Percentiles rank a stretch among this genome's conserved stretches.
phyloP scores from a whole-genome alignment of 1,284 basidiomycete genomes.

The Cryptococcus depauperatus region DNA sequence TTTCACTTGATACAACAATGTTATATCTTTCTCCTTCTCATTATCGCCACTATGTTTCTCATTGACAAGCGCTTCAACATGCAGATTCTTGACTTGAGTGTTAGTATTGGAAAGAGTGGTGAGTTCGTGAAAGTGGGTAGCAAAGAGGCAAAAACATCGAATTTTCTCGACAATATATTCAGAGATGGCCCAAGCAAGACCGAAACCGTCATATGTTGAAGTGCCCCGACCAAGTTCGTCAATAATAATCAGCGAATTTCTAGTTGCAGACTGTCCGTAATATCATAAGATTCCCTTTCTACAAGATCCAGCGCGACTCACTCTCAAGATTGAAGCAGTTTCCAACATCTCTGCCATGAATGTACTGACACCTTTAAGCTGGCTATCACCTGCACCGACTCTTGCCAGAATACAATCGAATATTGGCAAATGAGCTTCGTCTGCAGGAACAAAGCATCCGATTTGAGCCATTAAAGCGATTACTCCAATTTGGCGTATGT shows the following conservation, averaged over 20 bases:
- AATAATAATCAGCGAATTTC: slow-evolving; percentile 92
- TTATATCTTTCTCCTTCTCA: slow-evolving; percentile 73
- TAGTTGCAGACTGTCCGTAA: slow-evolving; percentile 66
- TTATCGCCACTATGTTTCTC: slow-evolving; percentile 42
- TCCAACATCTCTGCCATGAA: slow-evolving; percentile 98
- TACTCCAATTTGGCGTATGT: slow-evolving; percentile 83
- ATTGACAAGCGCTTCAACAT: slow-evolving; percentile 89
- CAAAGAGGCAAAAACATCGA: slow-evolving; percentile 88
- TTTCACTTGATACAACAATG: slow-evolving; percentile 89
- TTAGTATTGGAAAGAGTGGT: slow-evolving; percentile 84
- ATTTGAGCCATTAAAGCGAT: slow-evolving; percentile 92
- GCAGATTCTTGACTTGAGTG: slow-evolving; percentile 82
- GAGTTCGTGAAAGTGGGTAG: slow-evolving; percentile 96
- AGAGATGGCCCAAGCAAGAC: slow-evolving; percentile 96
- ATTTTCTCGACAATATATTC: slow-evolving; percentile 87
- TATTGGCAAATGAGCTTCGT: slow-evolving; percentile 74
- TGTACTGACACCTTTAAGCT: slow-evolving; percentile 94
- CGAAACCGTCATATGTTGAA: slow-evolving; percentile 97
- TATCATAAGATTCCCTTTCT: slow-evolving; percentile 7
- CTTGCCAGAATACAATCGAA: slow-evolving; percentile 95
- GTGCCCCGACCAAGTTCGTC: slow-evolving; percentile 98
- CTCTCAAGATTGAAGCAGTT: slow-evolving; percentile 89
- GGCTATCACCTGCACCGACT: slow-evolving; percentile 95
- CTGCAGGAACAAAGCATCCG: slow-evolving; percentile 90
- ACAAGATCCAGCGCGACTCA: no score